phyloP scores from a whole-genome alignment of 345 rosid genomes.

The Eucalyptus curtisii region DNA sequence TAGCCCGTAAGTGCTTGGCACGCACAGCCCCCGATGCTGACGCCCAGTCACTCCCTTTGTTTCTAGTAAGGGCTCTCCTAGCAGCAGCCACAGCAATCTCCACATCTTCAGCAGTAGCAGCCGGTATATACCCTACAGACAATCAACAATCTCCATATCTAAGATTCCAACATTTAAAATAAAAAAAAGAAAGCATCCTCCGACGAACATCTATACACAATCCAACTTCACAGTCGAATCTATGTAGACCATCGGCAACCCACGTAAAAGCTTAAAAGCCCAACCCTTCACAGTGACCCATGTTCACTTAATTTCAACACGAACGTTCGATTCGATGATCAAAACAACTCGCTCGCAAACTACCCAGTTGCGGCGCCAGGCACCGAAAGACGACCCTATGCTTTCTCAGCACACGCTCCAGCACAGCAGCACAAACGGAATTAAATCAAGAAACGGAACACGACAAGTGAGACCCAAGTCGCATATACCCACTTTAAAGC shows the following conservation, averaged over 20 bases:
- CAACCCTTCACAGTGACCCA: background rate
- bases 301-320: background rate
- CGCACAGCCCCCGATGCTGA: constrained; percentile 68
- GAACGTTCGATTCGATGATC: background rate
- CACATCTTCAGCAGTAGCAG: constrained; percentile 91
- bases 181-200: background rate
- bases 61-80: constrained; percentile 53
- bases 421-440: background rate
- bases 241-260: background rate
- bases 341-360: background rate
- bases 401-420: background rate
- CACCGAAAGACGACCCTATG: background rate
- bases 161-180: background rate
- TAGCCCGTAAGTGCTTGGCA: constrained; percentile 88
- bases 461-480: background rate
- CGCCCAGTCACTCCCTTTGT: constrained; percentile 82
- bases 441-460: background rate
- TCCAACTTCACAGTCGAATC: background rate
- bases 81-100: constrained; percentile 89
- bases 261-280: background rate
- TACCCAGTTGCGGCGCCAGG: background rate
- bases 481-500: background rate
- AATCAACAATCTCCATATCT: background rate
- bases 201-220: background rate
- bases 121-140: constrained; percentile 76